phyloP scores from a whole-genome alignment of 495 filamentous ascomycete genomes.

The Darksidea phi region DNA sequence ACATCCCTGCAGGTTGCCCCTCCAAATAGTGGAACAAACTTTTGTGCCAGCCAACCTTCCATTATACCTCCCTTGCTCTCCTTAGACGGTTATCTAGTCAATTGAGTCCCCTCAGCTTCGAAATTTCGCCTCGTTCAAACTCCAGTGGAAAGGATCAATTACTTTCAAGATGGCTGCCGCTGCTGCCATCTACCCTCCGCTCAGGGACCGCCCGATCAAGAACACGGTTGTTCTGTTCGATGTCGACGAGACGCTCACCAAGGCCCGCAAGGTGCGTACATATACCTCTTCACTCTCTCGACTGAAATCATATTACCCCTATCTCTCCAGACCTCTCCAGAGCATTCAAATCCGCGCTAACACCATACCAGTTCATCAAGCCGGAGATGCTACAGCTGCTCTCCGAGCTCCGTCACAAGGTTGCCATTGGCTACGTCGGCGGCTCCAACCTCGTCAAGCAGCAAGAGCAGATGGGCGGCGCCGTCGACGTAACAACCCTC shows the following conservation, averaged over 20 bases:
- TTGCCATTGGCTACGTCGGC: slow-evolving; percentile 79
- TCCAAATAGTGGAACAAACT: not conserved
- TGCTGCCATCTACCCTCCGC: slow-evolving; percentile 63
- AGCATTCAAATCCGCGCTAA: not conserved
- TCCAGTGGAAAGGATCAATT: not conserved
- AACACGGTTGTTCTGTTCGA: slow-evolving; percentile 92
- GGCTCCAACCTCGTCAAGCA: slow-evolving; percentile 83
- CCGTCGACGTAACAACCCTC: slow-evolving; percentile 66
- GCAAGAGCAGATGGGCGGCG: slow-evolving; percentile 84
- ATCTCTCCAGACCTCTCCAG: not conserved
- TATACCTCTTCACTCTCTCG: not conserved
- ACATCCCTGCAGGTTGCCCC: not conserved
- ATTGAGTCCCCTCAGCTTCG: not conserved
- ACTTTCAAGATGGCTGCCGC: slow-evolving; percentile 44
- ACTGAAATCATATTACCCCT: not conserved
- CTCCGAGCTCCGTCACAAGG: slow-evolving; percentile 74
- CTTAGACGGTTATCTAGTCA: not conserved
- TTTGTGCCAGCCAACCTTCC: not conserved
- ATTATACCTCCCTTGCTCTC: not conserved
- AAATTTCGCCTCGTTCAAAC: not conserved
- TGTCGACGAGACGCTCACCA: slow-evolving; percentile 85
- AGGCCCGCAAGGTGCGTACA: slow-evolving; percentile 64
- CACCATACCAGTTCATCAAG: slow-evolving; percentile 53
- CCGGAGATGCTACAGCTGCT: slow-evolving; percentile 84
- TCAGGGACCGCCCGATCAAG: slow-evolving; percentile 77